phyloP scores from a whole-genome alignment of 2,329 filamentous ascomycete genomes.

The Colletotrichum magnum region DNA sequence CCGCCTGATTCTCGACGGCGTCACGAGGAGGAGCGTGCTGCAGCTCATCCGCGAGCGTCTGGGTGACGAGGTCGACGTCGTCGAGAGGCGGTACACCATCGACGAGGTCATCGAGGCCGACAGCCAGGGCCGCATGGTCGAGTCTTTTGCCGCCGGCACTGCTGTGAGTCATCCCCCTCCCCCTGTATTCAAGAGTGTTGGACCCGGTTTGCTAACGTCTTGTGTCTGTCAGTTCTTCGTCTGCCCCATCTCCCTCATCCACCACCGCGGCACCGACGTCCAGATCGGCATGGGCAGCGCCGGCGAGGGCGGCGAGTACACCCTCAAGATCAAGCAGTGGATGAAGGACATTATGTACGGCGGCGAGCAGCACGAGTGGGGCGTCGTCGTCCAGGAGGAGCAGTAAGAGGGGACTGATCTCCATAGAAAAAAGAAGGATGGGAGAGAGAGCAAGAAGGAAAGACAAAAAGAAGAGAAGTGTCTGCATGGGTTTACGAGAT shows the following conservation, averaged over 20 bases:
- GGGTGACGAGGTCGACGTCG: conserved; percentile 73
- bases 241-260: conserved; percentile 76
- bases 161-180: conserved; percentile 70
- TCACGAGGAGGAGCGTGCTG: conserved; percentile 86
- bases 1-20: conserved; percentile 87
- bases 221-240: conserved; percentile 73
- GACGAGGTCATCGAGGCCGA: conserved; percentile 80
- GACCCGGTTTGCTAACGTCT: not conserved
- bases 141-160: conserved; percentile 90
- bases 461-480: not conserved
- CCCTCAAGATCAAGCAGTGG: conserved; percentile 75
- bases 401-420: conserved; percentile 46
- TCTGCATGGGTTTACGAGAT: not conserved
- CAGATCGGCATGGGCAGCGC: conserved; percentile 71
- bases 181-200: conserved; percentile 42
- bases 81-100: conserved; percentile 89
- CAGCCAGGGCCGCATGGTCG: conserved; percentile 82
- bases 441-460: not conserved
- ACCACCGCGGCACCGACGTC: conserved; percentile 76
- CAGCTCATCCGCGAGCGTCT: conserved; percentile 79
- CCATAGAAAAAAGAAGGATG: not conserved
- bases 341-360: conserved; percentile 83
- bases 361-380: conserved; percentile 77
- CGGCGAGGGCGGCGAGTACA: conserved; percentile 68
- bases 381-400: conserved; percentile 76